Evolutionary conservation across 768 basidiomycete species (phyloP).

Genomic region (Leccinum ochraceum): DNA sequence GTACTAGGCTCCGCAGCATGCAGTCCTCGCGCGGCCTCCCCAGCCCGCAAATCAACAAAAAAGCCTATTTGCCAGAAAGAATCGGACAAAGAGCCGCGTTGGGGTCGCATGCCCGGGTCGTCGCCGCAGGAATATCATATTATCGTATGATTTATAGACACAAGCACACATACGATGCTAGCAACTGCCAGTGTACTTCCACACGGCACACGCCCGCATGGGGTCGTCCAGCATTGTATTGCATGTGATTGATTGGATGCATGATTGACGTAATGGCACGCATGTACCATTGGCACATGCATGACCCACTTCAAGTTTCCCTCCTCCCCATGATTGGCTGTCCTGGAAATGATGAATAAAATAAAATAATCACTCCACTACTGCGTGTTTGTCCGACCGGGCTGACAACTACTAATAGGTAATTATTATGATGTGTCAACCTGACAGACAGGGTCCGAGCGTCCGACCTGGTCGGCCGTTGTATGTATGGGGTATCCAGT

Average conservation of each 20-base stretch:
- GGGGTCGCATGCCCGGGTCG: not conserved
- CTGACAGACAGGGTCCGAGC: not conserved
- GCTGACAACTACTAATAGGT: not conserved
- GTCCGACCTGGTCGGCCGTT: not conserved
- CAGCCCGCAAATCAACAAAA: not conserved
- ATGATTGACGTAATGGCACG: not conserved
- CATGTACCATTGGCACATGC: not conserved
- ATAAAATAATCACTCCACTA: not conserved
- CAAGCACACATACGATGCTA: not conserved
- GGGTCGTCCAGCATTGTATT: not conserved
- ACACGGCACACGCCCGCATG: not conserved
- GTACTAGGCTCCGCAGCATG: not conserved
- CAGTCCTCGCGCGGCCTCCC: not conserved
- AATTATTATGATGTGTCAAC: not conserved
- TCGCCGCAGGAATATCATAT: not conserved
- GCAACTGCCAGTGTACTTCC: not conserved
- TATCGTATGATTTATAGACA: not conserved
- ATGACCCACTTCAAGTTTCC: not conserved
- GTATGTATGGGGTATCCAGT: not conserved
- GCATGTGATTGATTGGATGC: not conserved
- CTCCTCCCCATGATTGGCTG: not conserved
- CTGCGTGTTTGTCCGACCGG: not conserved
- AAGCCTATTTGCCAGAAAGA: not conserved
- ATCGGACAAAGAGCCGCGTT: not conserved
- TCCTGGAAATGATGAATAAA: not conserved